These are phyloP conservation scores for Suillus paluster DNA, from an alignment of 768 basidiomycete species.

Conservation along the genomic window DNA sequence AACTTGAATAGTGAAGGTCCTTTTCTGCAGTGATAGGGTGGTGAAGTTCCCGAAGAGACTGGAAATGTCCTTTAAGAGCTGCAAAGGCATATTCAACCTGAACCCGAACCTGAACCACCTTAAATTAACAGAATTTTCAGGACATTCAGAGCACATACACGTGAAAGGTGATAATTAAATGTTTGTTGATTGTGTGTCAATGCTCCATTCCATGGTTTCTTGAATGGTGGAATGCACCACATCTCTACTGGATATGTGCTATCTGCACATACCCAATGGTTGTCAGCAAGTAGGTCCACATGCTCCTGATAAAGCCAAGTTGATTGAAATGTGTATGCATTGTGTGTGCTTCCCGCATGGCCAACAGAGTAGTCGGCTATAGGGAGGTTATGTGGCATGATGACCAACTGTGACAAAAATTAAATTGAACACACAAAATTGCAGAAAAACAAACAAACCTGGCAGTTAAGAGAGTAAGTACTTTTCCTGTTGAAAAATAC, in stretches of 20 bases:
- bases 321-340: constrained; percentile 14
- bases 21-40: no score
- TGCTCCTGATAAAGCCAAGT: constrained; percentile 2
- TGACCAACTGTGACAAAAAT: constrained; percentile 9
- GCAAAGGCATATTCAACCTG: background rate
- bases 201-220: constrained; percentile 20
- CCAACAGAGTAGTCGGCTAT: constrained; percentile 6
- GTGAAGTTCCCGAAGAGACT: no score
- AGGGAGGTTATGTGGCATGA: constrained; percentile 13
- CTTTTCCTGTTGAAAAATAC: constrained; percentile 25
- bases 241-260: constrained; percentile 10
- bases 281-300: constrained; percentile 3
- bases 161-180: constrained; percentile 23
- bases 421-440: constrained; percentile 7
- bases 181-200: constrained; percentile 19
- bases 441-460: constrained; percentile 18
- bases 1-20: no score
- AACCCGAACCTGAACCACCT: background rate
- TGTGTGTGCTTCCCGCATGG: background rate
- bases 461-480: constrained; percentile 3
- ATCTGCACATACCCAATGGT: constrained; percentile 19
- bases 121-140: background rate
- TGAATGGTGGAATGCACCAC: constrained; percentile 32
- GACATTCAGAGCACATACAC: constrained; percentile 7
- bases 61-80: background rate